These are phyloP conservation scores for Solanum paucissectum DNA, from an alignment of 257 asterid genomes.

Conservation along the genomic window DNA sequence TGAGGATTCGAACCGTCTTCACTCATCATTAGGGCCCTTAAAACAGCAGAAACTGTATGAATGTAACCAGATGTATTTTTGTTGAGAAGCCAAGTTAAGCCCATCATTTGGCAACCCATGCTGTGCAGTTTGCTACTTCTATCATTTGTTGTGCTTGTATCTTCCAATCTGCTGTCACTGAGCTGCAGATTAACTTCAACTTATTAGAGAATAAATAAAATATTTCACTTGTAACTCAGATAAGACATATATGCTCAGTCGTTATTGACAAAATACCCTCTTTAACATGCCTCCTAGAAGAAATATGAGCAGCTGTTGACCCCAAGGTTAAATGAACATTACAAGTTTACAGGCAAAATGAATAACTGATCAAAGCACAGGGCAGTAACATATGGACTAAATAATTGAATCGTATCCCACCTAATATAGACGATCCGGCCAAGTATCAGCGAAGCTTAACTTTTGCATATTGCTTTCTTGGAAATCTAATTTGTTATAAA, in stretches of 20 bases:
- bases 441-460: neutral
- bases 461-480: neutral
- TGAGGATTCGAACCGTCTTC: conserved; percentile 73
- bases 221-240: neutral
- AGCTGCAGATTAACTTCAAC: conserved; percentile 22
- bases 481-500: neutral
- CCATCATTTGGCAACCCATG: conserved; percentile 90
- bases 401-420: neutral
- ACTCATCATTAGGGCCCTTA: conserved; percentile 91
- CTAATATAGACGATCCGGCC: neutral
- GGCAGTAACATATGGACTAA: neutral
- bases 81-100: conserved; percentile 95
- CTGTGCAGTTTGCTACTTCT: conserved; percentile 53
- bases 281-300: neutral
- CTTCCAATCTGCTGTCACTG: conserved; percentile 49
- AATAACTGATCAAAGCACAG: neutral
- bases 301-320: neutral
- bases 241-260: neutral
- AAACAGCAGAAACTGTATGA: conserved; percentile 89
- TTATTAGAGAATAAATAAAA: neutral
- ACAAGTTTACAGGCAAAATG: neutral
- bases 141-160: conserved; percentile 11
- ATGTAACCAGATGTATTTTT: conserved; percentile 92
- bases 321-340: neutral
- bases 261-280: neutral